Evolutionary conservation across 164 flowering plant genomes (phyloP).

Genomic region (Piper betle): DNA sequence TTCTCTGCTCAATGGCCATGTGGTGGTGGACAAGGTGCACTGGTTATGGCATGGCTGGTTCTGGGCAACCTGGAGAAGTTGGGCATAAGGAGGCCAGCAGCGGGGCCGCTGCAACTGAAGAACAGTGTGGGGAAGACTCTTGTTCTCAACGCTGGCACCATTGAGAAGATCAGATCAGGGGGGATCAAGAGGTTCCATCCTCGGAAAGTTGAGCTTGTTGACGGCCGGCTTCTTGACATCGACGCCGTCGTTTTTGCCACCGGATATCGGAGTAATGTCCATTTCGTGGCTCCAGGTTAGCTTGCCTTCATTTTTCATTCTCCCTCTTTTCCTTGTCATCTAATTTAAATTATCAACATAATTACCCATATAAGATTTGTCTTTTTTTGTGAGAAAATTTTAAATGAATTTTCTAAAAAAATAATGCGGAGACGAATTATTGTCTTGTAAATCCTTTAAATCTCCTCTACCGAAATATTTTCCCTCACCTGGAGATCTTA

Average conservation of each 20-base stretch:
- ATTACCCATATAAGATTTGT: too few species aligned
- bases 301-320: too few species aligned
- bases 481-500: too few species aligned
- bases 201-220: slow-evolving; percentile 44
- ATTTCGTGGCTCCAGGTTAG: slow-evolving; percentile 81
- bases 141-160: slow-evolving; percentile 68
- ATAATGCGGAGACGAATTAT: too few species aligned
- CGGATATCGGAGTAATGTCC: slow-evolving; percentile 96
- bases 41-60: slow-evolving; percentile 37
- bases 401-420: too few species aligned
- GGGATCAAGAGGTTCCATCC: slow-evolving; percentile 45
- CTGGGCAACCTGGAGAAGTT: slow-evolving; percentile 47
- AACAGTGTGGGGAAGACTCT: slow-evolving; percentile 62
- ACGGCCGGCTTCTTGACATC: slow-evolving; percentile 43
- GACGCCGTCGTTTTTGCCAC: slow-evolving; percentile 66
- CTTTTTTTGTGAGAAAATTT: too few species aligned
- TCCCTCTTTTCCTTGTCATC: too few species aligned
- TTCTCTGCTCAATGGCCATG: slow-evolving; percentile 51
- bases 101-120: slow-evolving; percentile 67
- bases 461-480: too few species aligned
- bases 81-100: slow-evolving; percentile 54
- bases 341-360: not conserved
- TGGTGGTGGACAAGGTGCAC: slow-evolving; percentile 42
- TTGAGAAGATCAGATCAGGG: slow-evolving; percentile 58
- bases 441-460: too few species aligned